These are phyloP conservation scores for Pyrus communis DNA, from an alignment of 306 rosid species.

Conservation along the genomic window DNA sequence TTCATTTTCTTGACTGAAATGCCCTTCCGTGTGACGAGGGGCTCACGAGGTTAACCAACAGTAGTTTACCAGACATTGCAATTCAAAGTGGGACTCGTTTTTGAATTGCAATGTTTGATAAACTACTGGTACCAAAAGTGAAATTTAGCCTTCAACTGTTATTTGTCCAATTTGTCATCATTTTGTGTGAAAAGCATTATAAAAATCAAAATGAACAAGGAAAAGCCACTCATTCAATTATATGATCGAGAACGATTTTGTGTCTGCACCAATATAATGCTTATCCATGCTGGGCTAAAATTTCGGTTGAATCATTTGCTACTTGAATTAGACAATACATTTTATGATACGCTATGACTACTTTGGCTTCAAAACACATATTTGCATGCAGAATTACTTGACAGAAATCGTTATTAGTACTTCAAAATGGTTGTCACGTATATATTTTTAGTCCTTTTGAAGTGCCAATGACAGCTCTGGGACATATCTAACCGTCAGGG, in stretches of 20 bases:
- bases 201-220: neutral
- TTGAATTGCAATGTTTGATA: neutral
- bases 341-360: neutral
- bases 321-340: neutral
- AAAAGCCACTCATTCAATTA: neutral
- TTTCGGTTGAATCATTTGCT: neutral
- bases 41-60: too few relatives aligned
- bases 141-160: too few relatives aligned
- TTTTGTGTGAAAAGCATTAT: neutral
- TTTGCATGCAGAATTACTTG: neutral
- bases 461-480: too few relatives aligned
- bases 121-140: neutral
- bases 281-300: too few relatives aligned
- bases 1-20: neutral
- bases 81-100: too few relatives aligned
- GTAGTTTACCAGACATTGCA: too few relatives aligned
- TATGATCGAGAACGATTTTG: neutral
- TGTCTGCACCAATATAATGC: neutral
- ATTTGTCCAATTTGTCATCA: too few relatives aligned
- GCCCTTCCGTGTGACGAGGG: neutral
- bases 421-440: too few relatives aligned
- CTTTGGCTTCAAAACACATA: neutral
- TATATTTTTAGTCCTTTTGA: too few relatives aligned
- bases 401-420: neutral
- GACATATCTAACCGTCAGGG: too few relatives aligned